phyloP scores from a whole-genome alignment of 2,329 filamentous ascomycete species.

The Fonsecaea pedrosoi region DNA sequence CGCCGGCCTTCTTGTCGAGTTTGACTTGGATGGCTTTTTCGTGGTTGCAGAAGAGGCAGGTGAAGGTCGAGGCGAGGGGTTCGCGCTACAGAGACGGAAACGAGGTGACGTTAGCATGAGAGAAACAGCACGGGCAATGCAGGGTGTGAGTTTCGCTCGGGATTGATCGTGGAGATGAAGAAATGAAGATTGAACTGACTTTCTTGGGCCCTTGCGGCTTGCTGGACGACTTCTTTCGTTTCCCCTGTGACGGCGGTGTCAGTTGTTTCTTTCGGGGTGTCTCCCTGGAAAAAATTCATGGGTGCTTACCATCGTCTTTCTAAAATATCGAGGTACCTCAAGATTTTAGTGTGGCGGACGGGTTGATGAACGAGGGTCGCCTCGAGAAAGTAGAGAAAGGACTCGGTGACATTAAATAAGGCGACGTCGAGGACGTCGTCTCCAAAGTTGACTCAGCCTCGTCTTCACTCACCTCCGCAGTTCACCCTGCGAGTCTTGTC shows the following conservation, averaged over 20 bases:
- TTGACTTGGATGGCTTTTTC: constrained; percentile 91
- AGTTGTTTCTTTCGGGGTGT: not conserved
- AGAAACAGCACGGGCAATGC: not conserved
- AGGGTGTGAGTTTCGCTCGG: no score
- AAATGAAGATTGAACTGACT: constrained; percentile 53
- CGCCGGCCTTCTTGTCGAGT: constrained; percentile 88
- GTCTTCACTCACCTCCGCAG: not conserved
- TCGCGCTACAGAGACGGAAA: constrained; percentile 47
- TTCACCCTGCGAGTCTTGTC: not conserved
- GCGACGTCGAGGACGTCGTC: not conserved
- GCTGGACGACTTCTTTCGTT: constrained; percentile 85
- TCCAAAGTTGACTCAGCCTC: not conserved
- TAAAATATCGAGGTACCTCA: not conserved
- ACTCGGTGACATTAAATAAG: not conserved
- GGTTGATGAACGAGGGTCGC: not conserved
- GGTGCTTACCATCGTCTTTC: constrained; percentile 4
- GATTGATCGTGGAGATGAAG: not conserved
- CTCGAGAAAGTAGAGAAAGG: not conserved
- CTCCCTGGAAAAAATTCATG: not conserved
- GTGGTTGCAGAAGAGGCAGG: constrained; percentile 98
- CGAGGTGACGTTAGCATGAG: not conserved
- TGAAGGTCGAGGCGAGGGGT: constrained; percentile 74
- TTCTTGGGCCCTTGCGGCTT: constrained; percentile 54
- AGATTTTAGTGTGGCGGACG: not conserved
- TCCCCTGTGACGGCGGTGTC: constrained; percentile 66